Evolutionary conservation across 805 yeast genomes (phyloP), one percentile per base, ranked within the genome.

Genomic region (Cyberlindnera mycetangii): DNA sequence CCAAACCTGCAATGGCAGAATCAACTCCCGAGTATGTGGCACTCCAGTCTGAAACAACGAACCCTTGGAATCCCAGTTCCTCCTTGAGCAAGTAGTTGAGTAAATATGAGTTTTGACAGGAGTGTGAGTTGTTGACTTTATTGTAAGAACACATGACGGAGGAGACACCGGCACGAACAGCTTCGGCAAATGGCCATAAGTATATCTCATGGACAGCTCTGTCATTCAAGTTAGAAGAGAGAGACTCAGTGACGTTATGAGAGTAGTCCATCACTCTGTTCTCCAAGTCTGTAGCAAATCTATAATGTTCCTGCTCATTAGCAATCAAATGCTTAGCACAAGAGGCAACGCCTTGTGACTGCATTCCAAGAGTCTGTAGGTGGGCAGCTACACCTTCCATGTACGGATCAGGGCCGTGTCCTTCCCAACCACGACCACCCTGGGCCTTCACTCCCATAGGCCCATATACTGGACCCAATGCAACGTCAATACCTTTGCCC

Each of bases 351-450:
- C 80, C 79, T 56, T 75, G 74, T 32, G 68, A 68, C 58, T 79
- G 84, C 17, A 75, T 64, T 2, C 81, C 84, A 31, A 63, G 64
- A 15, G 78, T 67, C 10, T 78, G 71, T n/a, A 71, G 69, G 12
- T 70, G 71, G 5, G 78, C 79, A 15, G 67, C 68, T n/a, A 71
- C 65, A 19, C 84, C 84, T 50, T 74, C 76, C 37, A 79, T 59
- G 47, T 76, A 78, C 3, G 84, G 81, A 55, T 79, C 84, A 7
- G 78, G 65, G 14, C 81, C 79, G 57, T 76, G 77, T 20, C 78
- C 71, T 59, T 79, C 84, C 81, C 82, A 78, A 57, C 74, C 75
- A 49, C 83, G 66, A 12, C 84, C 85, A 27, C 79, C 83, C 25
- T 71, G 73, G 7, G 81, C 83, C 53, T 77, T 73, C 25, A 71